Conservation (phyloP, 305 asterid genomes). For the Plantago coronopus region DNA sequence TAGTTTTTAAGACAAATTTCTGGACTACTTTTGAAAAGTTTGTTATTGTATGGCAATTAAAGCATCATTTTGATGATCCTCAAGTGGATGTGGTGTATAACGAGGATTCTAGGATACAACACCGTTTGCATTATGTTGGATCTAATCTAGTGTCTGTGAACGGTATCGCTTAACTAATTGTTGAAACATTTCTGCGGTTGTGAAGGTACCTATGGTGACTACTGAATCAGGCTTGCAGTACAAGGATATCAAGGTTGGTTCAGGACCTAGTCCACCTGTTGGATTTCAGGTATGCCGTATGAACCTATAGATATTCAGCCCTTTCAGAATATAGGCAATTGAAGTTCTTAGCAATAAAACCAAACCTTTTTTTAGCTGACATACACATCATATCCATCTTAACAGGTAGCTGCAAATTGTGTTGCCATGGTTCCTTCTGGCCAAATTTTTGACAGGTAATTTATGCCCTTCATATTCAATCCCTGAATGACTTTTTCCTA, state of each 20-base stretch:
- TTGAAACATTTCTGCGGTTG: conserved; percentile 17
- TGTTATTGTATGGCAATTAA: too few relatives aligned
- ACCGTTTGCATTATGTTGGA: background rate
- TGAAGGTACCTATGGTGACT: conserved; percentile 75
- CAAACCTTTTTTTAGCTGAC: background rate
- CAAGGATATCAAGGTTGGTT: conserved; percentile 85
- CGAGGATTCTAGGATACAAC: conserved; percentile 1
- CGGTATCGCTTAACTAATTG: conserved; percentile 17
- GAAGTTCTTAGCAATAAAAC: background rate
- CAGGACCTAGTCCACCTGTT: conserved; percentile 90
- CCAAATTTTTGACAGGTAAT: conserved; percentile 91
- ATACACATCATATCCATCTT: conserved; percentile 2
- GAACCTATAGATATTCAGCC: background rate
- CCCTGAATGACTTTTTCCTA: background rate
- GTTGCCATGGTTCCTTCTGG: conserved; percentile 98
- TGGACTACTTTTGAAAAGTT: too few relatives aligned
- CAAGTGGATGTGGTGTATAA: background rate
- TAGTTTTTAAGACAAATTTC: too few relatives aligned
- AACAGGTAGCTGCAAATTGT: conserved; percentile 91
- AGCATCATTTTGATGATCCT: background rate
- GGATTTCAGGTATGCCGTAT: conserved; percentile 98
- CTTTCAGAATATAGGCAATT: background rate
- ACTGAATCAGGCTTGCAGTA: conserved; percentile 93
- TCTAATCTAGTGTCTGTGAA: background rate
- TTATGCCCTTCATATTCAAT: background rate